A percentile compares a stretch with the other conserved stretches of the same genome.
phyloP scores from a whole-genome alignment of 148 eudicot genomes.

The Oxyria digyna region DNA sequence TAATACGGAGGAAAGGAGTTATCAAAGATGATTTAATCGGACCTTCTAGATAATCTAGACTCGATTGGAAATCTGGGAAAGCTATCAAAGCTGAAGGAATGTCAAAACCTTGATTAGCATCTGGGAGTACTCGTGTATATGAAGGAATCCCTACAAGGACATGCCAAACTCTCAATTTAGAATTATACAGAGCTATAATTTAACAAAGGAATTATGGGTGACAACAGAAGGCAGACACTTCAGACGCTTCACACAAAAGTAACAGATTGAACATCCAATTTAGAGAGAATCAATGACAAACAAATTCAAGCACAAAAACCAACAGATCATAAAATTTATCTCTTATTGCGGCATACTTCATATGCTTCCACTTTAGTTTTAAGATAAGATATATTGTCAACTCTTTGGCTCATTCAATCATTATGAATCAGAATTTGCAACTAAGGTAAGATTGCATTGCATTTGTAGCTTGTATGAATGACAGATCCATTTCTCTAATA shows the following conservation, averaged over 20 bases:
- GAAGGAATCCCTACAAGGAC: constrained; percentile 73
- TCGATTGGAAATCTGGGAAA: constrained; percentile 66
- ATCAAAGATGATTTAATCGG: constrained; percentile 37
- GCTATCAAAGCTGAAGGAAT: constrained; percentile 89
- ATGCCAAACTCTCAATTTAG: not conserved
- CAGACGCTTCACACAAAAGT: not conserved
- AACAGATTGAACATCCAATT: not conserved
- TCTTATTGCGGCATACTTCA: too few species aligned
- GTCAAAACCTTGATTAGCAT: constrained; percentile 99
- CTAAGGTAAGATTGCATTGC: too few species aligned
- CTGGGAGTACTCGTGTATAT: constrained; percentile 94
- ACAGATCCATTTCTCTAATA: too few species aligned
- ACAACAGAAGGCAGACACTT: not conserved
- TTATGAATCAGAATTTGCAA: too few species aligned
- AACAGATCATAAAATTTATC: too few species aligned
- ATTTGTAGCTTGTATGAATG: too few species aligned
- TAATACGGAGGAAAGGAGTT: not conserved
- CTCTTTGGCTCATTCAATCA: too few species aligned
- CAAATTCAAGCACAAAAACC: not conserved
- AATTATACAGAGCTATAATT: not conserved
- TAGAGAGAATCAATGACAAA: not conserved
- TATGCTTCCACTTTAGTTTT: too few species aligned
- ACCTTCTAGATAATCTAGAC: constrained; percentile 34
- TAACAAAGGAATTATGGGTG: not conserved
- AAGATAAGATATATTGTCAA: too few species aligned